phyloP scores from a whole-genome alignment of 805 yeast genomes.

The Cyberlindnera nakhonratchasimensis region DNA sequence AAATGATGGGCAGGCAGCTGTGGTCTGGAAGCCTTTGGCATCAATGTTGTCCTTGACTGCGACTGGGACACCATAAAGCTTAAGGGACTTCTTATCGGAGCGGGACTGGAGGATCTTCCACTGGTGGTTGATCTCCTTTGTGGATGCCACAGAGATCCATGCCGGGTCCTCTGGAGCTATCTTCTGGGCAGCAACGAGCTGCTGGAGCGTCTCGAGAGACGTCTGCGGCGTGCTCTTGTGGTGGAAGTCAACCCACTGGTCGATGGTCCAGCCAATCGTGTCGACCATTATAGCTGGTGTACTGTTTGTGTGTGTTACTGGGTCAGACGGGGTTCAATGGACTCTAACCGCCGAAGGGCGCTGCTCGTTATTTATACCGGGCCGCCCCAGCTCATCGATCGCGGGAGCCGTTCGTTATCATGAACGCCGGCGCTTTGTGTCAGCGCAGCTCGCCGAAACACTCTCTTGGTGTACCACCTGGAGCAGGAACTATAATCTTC shows the following conservation, averaged over 20 bases:
- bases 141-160: constrained; percentile 79
- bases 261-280: constrained; percentile 69
- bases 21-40: constrained; percentile 74
- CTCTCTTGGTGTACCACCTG: not conserved
- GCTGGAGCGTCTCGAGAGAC: constrained; percentile 48
- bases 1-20: constrained; percentile 93
- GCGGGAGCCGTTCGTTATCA: constrained; percentile 12
- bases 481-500: no score
- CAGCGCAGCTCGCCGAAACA: constrained; percentile 18
- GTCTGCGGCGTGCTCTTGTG: constrained; percentile 53
- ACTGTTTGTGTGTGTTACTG: not conserved
- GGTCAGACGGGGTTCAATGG: not conserved
- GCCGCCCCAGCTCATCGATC: constrained; percentile 2
- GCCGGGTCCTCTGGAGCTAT: constrained; percentile 66
- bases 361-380: not conserved
- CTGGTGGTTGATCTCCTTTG: constrained; percentile 65
- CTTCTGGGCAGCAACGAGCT: constrained; percentile 45
- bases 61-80: constrained; percentile 90
- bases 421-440: constrained; percentile 11
- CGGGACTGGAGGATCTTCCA: constrained; percentile 72
- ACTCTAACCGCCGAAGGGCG: not conserved
- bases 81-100: constrained; percentile 49
- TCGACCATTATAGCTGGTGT: constrained; percentile 16
- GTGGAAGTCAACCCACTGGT: constrained; percentile 77
- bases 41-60: constrained; percentile 96